Conservation (phyloP, 306 rosid species). For the Trifolium subterraneum region DNA sequence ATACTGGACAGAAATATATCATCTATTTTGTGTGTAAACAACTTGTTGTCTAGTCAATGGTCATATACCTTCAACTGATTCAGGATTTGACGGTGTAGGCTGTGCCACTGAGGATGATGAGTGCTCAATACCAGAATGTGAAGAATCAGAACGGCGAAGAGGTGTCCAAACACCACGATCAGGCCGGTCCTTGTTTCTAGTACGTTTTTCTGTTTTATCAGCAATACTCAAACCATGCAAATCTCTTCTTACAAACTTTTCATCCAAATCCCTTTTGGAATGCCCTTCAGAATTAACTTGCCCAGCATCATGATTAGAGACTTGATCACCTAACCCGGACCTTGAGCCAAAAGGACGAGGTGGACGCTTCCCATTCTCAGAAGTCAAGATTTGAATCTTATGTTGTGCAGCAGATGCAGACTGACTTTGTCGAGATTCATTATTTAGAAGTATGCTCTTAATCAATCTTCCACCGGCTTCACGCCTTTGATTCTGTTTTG, state of each 20-base stretch:
- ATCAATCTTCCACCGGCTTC: constrained; percentile 80
- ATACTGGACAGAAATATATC: constrained; percentile 19
- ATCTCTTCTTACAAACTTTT: constrained; percentile 65
- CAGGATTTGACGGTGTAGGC: constrained; percentile 52
- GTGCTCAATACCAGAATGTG: constrained; percentile 61
- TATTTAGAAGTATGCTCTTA: constrained; percentile 74
- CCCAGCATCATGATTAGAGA: constrained; percentile 55
- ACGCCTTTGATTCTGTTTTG: constrained; percentile 75
- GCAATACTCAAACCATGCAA: constrained; percentile 55
- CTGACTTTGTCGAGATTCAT: constrained; percentile 71
- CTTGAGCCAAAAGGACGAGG: constrained; percentile 55
- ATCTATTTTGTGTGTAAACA: constrained; percentile 26
- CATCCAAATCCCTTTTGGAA: constrained; percentile 58
- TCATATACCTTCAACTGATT: constrained; percentile 76
- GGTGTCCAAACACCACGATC: constrained; percentile 99
- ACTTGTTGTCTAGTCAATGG: constrained; percentile 21
- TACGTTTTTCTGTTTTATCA: constrained; percentile 83
- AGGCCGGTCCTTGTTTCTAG: constrained; percentile 94
- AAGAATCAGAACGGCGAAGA: constrained; percentile 75
- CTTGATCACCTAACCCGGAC: constrained; percentile 57
- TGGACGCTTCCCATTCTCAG: constrained; percentile 68
- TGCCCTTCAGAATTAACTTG: constrained; percentile 65
- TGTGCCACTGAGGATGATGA: constrained; percentile 52
- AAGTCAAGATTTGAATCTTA: constrained; percentile 66
- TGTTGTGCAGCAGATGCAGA: constrained; percentile 56